Evolutionary conservation across 192 early-diverging fungal genomes (phyloP).

Genomic region (Coemansia sp.): DNA sequence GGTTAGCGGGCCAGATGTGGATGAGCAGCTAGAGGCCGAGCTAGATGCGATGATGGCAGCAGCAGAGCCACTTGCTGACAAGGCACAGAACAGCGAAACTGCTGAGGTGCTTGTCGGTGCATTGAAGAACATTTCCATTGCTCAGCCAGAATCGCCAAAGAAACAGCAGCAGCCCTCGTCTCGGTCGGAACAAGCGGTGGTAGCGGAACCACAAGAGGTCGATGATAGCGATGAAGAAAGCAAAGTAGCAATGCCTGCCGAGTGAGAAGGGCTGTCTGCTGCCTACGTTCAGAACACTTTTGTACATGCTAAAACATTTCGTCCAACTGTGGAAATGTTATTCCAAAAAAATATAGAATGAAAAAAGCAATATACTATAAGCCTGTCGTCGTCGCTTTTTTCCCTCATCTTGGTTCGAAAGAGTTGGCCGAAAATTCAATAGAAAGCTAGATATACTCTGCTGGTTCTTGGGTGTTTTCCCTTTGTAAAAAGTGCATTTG

Average conservation of each 20-base stretch:
- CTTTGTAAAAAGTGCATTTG: too few species aligned
- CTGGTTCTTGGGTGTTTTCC: neutral
- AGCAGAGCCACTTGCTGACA: neutral
- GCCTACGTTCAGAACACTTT: too few species aligned
- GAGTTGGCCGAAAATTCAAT: neutral
- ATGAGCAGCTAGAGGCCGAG: slow-evolving; percentile 37
- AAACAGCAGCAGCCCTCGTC: neutral
- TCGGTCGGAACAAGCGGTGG: neutral
- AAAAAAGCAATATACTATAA: too few species aligned
- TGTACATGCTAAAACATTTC: neutral
- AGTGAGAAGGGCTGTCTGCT: neutral
- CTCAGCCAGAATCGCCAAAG: neutral
- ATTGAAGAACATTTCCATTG: slow-evolving; percentile 12
- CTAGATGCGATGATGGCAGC: slow-evolving; percentile 30
- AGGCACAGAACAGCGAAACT: neutral
- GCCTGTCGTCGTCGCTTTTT: too few species aligned
- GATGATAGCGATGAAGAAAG: neutral
- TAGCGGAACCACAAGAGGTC: neutral
- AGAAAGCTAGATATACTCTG: neutral
- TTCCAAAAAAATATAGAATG: too few species aligned
- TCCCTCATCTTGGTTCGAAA: neutral
- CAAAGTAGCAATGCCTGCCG: neutral
- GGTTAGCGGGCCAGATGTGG: slow-evolving; percentile 9
- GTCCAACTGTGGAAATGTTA: neutral
- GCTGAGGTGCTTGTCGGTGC: slow-evolving; percentile 15